These are phyloP conservation scores for Tetrahymena elliotti DNA, from an alignment of 73 alveolate genomes.

Conservation along the genomic window DNA sequence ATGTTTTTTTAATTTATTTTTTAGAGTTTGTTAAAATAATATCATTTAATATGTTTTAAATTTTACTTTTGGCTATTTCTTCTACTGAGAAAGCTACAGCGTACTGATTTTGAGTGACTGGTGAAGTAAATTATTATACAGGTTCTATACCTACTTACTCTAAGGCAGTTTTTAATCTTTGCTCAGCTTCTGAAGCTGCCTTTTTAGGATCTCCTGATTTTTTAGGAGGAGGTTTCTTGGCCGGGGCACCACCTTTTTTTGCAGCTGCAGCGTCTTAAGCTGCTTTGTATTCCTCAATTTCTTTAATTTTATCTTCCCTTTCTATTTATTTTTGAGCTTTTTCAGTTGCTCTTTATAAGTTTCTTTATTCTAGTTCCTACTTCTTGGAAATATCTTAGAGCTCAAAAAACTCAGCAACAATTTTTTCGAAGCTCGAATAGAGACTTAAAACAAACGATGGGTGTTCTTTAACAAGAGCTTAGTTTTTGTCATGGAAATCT, in stretches of 20 bases:
- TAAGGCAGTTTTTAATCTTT: constrained; percentile 21
- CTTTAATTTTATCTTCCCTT: constrained; percentile 24
- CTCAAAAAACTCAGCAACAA: constrained; percentile 3
- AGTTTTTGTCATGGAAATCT: constrained; percentile 18
- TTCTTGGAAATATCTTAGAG: constrained; percentile 5
- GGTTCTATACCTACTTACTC: neutral
- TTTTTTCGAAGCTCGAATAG: constrained; percentile 19
- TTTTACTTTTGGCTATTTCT: neutral
- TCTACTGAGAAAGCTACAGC: neutral
- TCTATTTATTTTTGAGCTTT: constrained; percentile 15
- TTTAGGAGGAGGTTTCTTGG: constrained; percentile 22
- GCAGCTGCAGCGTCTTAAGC: constrained; percentile 28
- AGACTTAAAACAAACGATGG: constrained; percentile 1
- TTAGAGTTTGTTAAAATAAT: too few species aligned
- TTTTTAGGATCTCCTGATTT: constrained; percentile 41
- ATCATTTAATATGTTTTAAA: neutral
- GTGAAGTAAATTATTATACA: neutral
- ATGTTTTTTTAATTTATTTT: too few species aligned
- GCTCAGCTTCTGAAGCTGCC: constrained; percentile 18
- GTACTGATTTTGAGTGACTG: neutral
- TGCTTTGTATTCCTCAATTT: constrained; percentile 35
- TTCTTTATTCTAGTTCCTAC: neutral
- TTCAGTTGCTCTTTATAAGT: constrained; percentile 1
- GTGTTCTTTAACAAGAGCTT: constrained; percentile 6
- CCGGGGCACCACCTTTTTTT: constrained; percentile 31